Evolutionary conservation across 108 stramenopile genomes (phyloP).

Genomic region (Nitzschia sp.): DNA sequence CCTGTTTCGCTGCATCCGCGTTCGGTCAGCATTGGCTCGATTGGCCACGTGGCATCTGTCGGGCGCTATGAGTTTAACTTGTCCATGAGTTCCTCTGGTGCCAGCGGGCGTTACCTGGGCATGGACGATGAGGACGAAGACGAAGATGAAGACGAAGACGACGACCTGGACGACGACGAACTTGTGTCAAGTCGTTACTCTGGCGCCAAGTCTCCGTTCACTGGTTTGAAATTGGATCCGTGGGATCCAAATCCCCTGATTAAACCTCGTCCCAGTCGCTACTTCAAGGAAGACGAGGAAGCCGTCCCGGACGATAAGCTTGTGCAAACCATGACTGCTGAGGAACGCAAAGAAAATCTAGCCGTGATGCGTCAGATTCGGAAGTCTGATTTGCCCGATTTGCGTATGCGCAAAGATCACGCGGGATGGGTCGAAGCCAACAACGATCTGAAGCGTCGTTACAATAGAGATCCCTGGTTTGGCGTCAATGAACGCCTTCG

Average conservation of each 20-base stretch:
- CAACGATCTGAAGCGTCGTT: constrained; percentile 56
- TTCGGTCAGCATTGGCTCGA: background rate
- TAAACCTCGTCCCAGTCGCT: constrained; percentile 79
- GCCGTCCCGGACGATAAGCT: constrained; percentile 46
- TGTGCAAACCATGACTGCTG: constrained; percentile 61
- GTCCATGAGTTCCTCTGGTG: background rate
- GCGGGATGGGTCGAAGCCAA: constrained; percentile 73
- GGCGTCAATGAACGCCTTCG: constrained; percentile 76
- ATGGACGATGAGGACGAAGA: constrained; percentile 44
- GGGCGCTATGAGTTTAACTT: background rate
- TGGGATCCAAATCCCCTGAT: constrained; percentile 81
- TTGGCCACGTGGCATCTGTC: background rate
- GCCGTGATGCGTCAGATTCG: constrained; percentile 65
- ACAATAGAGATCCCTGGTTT: constrained; percentile 77
- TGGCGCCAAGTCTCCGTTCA: constrained; percentile 50
- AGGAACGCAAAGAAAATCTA: constrained; percentile 78
- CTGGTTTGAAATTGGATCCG: constrained; percentile 65
- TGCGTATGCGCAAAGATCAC: constrained; percentile 54
- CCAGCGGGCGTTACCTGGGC: constrained; percentile 30
- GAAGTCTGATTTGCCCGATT: constrained; percentile 57
- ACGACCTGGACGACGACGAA: constrained; percentile 49
- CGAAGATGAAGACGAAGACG: constrained; percentile 57
- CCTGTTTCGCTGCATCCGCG: constrained; percentile 15
- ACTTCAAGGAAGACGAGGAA: constrained; percentile 44
- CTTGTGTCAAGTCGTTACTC: constrained; percentile 16